Conservation (phyloP, 371 early-diverging fungal species). For the Chytridium lagenaria region DNA sequence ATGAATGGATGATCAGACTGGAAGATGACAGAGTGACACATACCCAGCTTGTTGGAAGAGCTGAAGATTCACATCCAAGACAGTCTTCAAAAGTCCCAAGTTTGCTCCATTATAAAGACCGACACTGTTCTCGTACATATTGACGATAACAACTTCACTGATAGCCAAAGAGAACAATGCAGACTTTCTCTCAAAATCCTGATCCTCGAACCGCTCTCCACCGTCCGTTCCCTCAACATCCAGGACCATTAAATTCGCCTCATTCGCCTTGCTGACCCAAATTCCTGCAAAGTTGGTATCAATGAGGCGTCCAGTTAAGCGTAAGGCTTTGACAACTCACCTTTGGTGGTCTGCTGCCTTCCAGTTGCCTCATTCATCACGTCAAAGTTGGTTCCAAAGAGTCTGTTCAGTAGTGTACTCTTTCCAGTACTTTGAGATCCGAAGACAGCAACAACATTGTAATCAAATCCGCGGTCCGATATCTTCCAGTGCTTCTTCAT, state of each 20-base stretch:
- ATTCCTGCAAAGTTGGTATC: constrained; percentile 62
- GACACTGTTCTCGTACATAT: constrained; percentile 97
- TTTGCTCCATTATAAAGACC: constrained; percentile 99
- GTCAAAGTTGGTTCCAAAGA: constrained; percentile 93
- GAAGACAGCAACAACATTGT: constrained; percentile 96
- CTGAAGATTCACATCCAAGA: constrained; percentile 96
- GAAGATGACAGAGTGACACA: no score
- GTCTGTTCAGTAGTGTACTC: constrained; percentile 93
- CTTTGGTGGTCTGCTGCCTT: constrained; percentile 96
- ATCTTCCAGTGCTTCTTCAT: constrained; percentile 85
- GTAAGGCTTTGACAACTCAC: constrained; percentile 40
- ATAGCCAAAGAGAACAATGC: constrained; percentile 96
- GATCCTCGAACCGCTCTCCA: constrained; percentile 96
- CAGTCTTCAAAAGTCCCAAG: constrained; percentile 98
- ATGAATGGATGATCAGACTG: no score
- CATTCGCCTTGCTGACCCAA: constrained; percentile 86
- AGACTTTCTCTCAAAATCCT: constrained; percentile 97
- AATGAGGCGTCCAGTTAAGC: background rate
- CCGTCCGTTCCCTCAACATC: constrained; percentile 99
- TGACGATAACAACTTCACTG: constrained; percentile 93
- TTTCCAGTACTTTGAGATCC: constrained; percentile 98
- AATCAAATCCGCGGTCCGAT: constrained; percentile 87
- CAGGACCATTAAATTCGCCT: constrained; percentile 84
- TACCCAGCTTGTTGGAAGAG: constrained; percentile 80
- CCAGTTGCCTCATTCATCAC: constrained; percentile 89